Evolutionary conservation across 2,329 filamentous ascomycete genomes (phyloP).

Genomic region (Macroventuria anomochaeta): DNA sequence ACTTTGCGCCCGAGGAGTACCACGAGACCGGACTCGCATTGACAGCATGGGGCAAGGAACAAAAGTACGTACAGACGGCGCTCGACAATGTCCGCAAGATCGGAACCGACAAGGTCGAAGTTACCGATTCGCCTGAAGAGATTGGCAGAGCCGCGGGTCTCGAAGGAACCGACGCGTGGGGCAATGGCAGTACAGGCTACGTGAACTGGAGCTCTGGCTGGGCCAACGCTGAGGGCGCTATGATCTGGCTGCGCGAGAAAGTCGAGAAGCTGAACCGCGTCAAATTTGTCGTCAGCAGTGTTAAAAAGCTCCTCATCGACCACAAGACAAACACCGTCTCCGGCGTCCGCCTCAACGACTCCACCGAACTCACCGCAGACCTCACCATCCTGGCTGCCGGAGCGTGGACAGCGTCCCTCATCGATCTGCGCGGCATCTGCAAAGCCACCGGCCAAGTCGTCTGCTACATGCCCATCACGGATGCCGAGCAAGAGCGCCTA

Average conservation of each 20-base stretch:
- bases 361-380: conserved; percentile 65
- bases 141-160: conserved; percentile 51
- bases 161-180: conserved; percentile 48
- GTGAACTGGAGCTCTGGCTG: conserved; percentile 77
- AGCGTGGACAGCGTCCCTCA: conserved; percentile 80
- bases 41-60: conserved; percentile 60
- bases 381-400: conserved; percentile 83
- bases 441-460: conserved; percentile 83
- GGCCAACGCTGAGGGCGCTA: conserved; percentile 76
- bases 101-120: conserved; percentile 49
- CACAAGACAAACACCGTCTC: conserved; percentile 51
- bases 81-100: conserved; percentile 45
- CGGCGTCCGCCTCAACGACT: conserved; percentile 65
- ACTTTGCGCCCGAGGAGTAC: conserved; percentile 70
- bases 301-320: conserved; percentile 51
- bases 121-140: conserved; percentile 47
- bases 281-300: conserved; percentile 58
- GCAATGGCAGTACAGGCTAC: conserved; percentile 69
- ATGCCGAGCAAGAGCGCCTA: conserved; percentile 71
- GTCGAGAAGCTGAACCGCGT: conserved; percentile 63
- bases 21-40: conserved; percentile 72
- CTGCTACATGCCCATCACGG: conserved; percentile 76
- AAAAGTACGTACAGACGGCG: conserved; percentile 50
- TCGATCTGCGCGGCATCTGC: conserved; percentile 78
- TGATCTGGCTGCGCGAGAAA: conserved; percentile 67